Evolutionary conservation across 345 rosid genomes (phyloP).

Genomic region (Hibiscus syriacus): DNA sequence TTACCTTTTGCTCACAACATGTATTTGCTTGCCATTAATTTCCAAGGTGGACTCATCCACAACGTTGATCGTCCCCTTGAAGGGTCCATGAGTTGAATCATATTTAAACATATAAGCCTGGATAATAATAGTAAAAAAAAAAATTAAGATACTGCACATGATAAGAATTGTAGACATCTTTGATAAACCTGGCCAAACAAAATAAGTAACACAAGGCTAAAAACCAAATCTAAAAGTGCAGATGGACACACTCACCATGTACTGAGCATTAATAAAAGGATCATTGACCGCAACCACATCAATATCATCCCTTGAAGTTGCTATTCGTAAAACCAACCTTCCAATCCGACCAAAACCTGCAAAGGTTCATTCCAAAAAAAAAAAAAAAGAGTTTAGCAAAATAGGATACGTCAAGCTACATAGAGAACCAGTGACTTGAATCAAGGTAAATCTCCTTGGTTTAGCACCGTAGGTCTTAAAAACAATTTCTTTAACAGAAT

Average conservation of each 20-base stretch:
- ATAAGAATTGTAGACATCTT: background rate
- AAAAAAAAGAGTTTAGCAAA: background rate
- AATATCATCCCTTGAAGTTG: slow-evolving; percentile 83
- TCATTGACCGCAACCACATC: slow-evolving; percentile 94
- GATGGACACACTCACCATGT: slow-evolving; percentile 56
- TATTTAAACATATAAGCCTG: slow-evolving; percentile 99
- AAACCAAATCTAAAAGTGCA: background rate
- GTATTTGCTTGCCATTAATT: slow-evolving; percentile 76
- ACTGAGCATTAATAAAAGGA: slow-evolving; percentile 86
- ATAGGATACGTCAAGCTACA: background rate
- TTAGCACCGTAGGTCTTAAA: background rate
- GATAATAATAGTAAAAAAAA: background rate
- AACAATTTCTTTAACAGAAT: background rate
- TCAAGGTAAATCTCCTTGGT: background rate
- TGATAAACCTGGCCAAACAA: background rate
- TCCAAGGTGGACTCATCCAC: slow-evolving; percentile 80
- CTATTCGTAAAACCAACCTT: slow-evolving; percentile 85
- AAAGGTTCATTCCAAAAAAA: background rate
- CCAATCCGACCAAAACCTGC: slow-evolving; percentile 99
- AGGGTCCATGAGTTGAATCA: slow-evolving; percentile 93
- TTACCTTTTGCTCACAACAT: slow-evolving; percentile 73
- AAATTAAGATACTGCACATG: background rate
- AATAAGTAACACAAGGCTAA: background rate
- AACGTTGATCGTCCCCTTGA: slow-evolving; percentile 63
- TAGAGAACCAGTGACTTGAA: background rate